phyloP scores from a whole-genome alignment of 192 early-diverging fungal genomes.

The Entomortierella chlamydospora region DNA sequence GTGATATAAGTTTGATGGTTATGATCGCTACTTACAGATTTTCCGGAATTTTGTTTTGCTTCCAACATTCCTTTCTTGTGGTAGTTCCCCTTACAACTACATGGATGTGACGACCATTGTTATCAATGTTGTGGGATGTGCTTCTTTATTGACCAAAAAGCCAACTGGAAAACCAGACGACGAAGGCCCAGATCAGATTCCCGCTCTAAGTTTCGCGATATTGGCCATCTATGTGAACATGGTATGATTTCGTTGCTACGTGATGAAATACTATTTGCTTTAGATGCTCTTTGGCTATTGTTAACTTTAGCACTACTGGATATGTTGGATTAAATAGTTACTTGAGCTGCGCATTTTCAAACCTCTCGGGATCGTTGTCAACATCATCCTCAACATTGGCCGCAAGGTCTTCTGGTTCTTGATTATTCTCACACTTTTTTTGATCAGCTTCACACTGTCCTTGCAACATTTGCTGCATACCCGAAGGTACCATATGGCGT shows the following conservation, averaged over 20 bases:
- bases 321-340: constrained; percentile 10
- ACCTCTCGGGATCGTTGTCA: constrained; percentile 44
- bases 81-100: constrained; percentile 37
- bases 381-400: constrained; percentile 42
- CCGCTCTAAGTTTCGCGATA: constrained; percentile 31
- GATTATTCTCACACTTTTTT: constrained; percentile 21
- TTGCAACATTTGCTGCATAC: constrained; percentile 34
- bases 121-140: constrained; percentile 6
- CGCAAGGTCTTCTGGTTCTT: constrained; percentile 26
- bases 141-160: constrained; percentile 5
- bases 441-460: constrained; percentile 33
- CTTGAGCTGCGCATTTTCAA: constrained; percentile 37
- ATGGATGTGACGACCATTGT: constrained; percentile 13
- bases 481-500: neutral
- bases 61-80: too few relatives aligned
- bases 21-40: neutral
- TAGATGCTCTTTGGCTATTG: neutral
- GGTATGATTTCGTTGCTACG: constrained; percentile 13
- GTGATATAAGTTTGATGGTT: neutral
- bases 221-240: constrained; percentile 28
- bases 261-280: neutral
- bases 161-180: neutral
- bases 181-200: constrained; percentile 12
- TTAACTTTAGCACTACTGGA: neutral
- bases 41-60: neutral